Percentiles rank a stretch among this genome's conserved stretches.
phyloP scores from a whole-genome alignment of 768 basidiomycete species.

The Coprinellus aureogranulatus region DNA sequence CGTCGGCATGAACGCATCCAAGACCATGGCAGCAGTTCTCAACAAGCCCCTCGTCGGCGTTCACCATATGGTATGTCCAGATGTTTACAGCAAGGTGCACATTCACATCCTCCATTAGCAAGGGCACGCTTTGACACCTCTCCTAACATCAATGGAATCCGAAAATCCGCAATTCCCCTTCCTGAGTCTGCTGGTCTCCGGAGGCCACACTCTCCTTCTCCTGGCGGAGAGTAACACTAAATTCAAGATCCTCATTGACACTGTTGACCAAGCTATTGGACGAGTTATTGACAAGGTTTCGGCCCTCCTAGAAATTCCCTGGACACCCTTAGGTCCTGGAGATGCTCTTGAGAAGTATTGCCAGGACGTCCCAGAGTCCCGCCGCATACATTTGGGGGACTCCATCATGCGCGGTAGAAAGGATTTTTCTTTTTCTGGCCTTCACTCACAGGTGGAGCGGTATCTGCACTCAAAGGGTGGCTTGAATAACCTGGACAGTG shows the following conservation, averaged over 20 bases:
- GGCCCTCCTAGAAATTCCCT: conserved; percentile 63
- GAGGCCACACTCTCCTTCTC: conserved; percentile 91
- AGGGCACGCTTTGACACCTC: conserved; percentile 85
- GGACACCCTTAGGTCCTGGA: conserved; percentile 65
- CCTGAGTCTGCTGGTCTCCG: conserved; percentile 83
- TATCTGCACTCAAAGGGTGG: conserved; percentile 46
- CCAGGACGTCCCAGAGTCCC: conserved; percentile 31
- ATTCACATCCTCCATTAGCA: conserved; percentile 49
- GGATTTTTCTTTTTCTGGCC: conserved; percentile 75
- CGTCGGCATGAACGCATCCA: conserved; percentile 80
- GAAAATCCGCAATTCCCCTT: conserved; percentile 72
- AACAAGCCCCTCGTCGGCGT: conserved; percentile 84
- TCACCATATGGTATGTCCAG: conserved; percentile 81
- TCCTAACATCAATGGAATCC: conserved; percentile 55
- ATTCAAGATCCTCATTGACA: conserved; percentile 73
- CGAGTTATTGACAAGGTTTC: conserved; percentile 83
- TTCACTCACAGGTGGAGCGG: conserved; percentile 70
- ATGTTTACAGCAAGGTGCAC: neutral
- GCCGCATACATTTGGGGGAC: conserved; percentile 33
- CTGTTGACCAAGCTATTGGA: conserved; percentile 73
- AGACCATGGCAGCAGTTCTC: conserved; percentile 73
- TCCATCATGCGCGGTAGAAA: conserved; percentile 6
- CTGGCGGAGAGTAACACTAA: conserved; percentile 57
- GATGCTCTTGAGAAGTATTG: conserved; percentile 80
- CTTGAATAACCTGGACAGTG: conserved; percentile 36